Evolutionary conservation across 2,329 filamentous ascomycete species (phyloP).

Genomic region (Rachicladosporium sp.): DNA sequence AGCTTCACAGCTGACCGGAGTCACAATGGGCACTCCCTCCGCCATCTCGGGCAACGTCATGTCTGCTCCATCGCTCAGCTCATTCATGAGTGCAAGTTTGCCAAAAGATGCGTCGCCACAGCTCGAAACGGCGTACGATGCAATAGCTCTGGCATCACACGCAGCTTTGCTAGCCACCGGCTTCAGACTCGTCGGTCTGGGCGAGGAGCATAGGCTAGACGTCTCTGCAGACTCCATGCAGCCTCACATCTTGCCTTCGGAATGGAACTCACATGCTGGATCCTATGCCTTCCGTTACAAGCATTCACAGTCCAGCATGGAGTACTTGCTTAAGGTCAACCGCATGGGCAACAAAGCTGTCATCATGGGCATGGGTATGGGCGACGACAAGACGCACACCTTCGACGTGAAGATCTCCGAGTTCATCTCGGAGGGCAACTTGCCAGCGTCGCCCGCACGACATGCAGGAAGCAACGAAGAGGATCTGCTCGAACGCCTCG

Average conservation of each 20-base stretch:
- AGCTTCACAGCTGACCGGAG: too few relatives aligned
- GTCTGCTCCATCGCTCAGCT: constrained; percentile 29
- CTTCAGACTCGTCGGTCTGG: constrained; percentile 75
- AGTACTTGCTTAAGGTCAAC: constrained; percentile 70
- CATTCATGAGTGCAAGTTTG: constrained; percentile 32
- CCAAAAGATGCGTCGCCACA: constrained; percentile 27
- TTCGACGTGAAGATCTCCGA: constrained; percentile 66
- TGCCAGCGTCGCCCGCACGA: constrained; percentile 35
- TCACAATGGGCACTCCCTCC: not conserved
- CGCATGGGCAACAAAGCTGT: constrained; percentile 75
- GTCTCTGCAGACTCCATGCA: constrained; percentile 26
- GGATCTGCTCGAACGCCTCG: constrained; percentile 18
- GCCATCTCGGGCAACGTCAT: constrained; percentile 28
- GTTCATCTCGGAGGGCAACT: constrained; percentile 53
- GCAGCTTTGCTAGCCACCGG: constrained; percentile 68
- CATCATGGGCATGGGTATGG: constrained; percentile 66
- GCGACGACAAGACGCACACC: constrained; percentile 67
- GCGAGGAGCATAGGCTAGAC: constrained; percentile 60
- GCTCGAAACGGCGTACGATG: constrained; percentile 64
- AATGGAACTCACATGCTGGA: constrained; percentile 68
- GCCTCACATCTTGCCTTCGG: constrained; percentile 51
- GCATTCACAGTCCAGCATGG: constrained; percentile 73
- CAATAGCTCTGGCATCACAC: constrained; percentile 71
- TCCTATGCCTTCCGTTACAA: constrained; percentile 73
- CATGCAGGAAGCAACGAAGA: constrained; percentile 23